A percentile compares a stretch with the other conserved stretches of the same genome.
phyloP scores from a whole-genome alignment of 75 land plant species.

The Pseudotsuga menziesii region DNA sequence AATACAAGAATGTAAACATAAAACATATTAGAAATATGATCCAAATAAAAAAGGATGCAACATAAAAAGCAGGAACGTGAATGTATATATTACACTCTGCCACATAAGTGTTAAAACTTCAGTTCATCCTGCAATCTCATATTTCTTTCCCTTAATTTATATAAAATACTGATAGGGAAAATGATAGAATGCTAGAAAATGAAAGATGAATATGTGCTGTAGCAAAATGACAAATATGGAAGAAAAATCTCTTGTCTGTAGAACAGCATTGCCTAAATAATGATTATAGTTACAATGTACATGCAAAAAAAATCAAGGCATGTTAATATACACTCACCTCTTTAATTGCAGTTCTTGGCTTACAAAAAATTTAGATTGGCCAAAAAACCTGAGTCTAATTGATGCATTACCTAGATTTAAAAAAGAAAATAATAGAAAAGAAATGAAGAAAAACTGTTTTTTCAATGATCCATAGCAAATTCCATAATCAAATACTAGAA shows the following conservation, averaged over 20 bases:
- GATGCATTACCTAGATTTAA: too few species aligned
- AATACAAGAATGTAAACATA: conserved; percentile 18
- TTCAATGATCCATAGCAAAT: too few species aligned
- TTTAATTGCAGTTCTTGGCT: background rate
- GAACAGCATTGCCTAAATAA: background rate
- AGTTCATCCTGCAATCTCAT: background rate
- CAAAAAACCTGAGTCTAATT: too few species aligned
- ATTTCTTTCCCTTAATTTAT: background rate
- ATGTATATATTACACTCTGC: background rate
- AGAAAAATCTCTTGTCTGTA: background rate
- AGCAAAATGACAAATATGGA: background rate
- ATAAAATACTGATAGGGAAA: background rate
- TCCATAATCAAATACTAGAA: too few species aligned
- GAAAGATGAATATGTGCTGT: background rate
- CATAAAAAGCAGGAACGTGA: background rate
- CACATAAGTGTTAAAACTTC: background rate
- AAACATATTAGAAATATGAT: background rate
- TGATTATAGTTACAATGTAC: background rate
- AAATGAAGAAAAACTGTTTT: too few species aligned
- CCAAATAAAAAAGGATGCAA: background rate
- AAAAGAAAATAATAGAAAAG: too few species aligned
- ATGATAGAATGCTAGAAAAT: background rate
- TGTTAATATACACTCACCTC: background rate
- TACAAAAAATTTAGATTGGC: too few species aligned
- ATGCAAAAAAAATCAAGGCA: background rate